Evolutionary conservation across 176 grass and related monocot genomes (phyloP), one percentile per base, ranked within the genome.

Genomic region (Elymus sibiricus): DNA sequence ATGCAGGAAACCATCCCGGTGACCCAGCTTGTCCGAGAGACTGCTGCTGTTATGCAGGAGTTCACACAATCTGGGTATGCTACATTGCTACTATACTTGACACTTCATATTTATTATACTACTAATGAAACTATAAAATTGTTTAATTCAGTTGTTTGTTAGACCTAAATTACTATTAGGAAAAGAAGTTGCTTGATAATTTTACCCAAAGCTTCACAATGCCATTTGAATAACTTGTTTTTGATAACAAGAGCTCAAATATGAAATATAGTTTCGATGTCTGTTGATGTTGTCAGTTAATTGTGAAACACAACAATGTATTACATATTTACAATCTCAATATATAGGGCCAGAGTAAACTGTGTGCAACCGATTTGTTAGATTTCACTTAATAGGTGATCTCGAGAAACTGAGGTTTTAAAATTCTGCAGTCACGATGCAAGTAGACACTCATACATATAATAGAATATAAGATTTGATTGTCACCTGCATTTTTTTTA

Each of bases 41-140:
- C 96, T 58, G 96, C 90, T 81, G 91, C 96, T 87, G 96, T 98
- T 76, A 98, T 98, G 96, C 96, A 98, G 87, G 96, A 98, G 76
- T 98, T 98, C 82, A 98, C 96, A 0, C 96, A 98, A 63, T 98
- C 93, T 74, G 96, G 96, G 96, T 98, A 90, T 44, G 74, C 83
- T 69, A 40, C 27, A 29, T 29, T 34, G 32, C 2, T 34, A 29
- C 29, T 73, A 39, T 40, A 63, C 70, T 67, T 80, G 5, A 31
- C 56, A 43, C 28, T 28, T 82, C 83, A 10, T 44, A 11, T 12
- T 26, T 70, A n/a, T 40, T 70, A 37, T 40, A 13, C 21, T 39
- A 40, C 70, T 46, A 28, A 4, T 46, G n/a, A 69, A 70, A 13
- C 47, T 47, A 26, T 6, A n/a, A 26, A 31, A 58, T 64, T 66